phyloP scores from a whole-genome alignment of 2,329 filamentous ascomycete species.

The Colletotrichum eremochloae region DNA sequence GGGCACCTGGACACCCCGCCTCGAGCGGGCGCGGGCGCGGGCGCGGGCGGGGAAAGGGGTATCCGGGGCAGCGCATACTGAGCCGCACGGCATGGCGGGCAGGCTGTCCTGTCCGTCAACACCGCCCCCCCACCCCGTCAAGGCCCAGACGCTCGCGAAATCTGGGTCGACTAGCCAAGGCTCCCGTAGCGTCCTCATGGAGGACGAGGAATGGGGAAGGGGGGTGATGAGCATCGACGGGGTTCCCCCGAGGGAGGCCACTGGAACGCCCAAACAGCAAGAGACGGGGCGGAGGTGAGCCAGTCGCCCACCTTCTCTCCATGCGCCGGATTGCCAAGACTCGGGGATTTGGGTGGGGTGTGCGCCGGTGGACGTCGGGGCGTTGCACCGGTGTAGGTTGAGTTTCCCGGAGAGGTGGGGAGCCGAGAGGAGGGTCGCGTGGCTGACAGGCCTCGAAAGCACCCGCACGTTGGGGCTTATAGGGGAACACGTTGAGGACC shows the following conservation, averaged over 20 bases:
- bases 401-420: background rate
- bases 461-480: background rate
- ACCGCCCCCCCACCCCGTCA: too few relatives aligned
- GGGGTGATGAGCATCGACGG: background rate
- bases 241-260: background rate
- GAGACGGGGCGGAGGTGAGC: background rate
- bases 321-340: conserved; percentile 2
- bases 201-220: background rate
- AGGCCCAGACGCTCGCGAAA: background rate
- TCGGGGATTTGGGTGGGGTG: background rate
- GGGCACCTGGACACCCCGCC: background rate
- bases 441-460: background rate
- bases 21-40: background rate
- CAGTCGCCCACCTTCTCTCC: background rate
- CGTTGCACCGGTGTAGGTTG: background rate
- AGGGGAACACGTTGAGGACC: background rate
- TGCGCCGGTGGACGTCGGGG: background rate
- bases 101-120: too few relatives aligned
- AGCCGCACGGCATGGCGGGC: too few relatives aligned
- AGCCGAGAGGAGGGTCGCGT: background rate
- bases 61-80: background rate
- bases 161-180: too few relatives aligned
- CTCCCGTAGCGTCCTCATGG: background rate
- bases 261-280: background rate
- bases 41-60: background rate